Percentiles rank a stretch among this genome's conserved stretches.
phyloP scores from a whole-genome alignment of 208 protist genomes.

The Zelonia costaricensis region DNA sequence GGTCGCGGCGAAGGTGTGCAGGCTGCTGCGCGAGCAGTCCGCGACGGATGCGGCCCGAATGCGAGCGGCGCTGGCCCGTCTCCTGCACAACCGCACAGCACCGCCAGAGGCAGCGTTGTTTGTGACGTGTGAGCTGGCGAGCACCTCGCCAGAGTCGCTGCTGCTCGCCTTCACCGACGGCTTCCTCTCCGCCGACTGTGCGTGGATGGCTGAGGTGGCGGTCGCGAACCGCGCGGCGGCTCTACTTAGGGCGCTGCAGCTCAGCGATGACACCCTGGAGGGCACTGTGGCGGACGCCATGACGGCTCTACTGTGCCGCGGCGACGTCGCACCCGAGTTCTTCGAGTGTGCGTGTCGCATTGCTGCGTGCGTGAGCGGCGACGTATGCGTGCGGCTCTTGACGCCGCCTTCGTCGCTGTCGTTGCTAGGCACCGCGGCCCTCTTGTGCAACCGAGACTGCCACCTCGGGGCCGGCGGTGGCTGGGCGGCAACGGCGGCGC shows the following conservation, averaged over 20 bases:
- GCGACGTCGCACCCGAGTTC: conserved; percentile 23
- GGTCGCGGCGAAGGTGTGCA: conserved; percentile 19
- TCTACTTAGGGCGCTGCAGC: conserved; percentile 10
- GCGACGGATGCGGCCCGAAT: conserved; percentile 8
- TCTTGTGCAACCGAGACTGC: conserved; percentile 16
- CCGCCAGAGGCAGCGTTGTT: conserved; percentile 14
- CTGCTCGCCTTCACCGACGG: conserved; percentile 23
- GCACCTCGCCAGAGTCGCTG: conserved; percentile 18
- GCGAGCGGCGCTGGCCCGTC: conserved; percentile 8
- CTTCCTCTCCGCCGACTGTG: conserved; percentile 10
- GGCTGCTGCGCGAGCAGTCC: conserved; percentile 28
- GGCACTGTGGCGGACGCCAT: conserved; percentile 7
- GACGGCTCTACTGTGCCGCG: conserved; percentile 4
- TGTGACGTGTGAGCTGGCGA: conserved; percentile 23
- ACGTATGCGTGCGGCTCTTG: conserved; percentile 1
- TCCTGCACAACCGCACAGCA: conserved; percentile 5
- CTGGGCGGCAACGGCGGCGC: conserved; percentile 1
- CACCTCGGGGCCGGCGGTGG: not conserved
- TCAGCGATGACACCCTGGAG: conserved; percentile 10
- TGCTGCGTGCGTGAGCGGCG: conserved; percentile 7
- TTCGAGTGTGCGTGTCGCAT: conserved; percentile 32
- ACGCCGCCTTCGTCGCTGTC: not conserved
- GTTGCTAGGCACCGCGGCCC: conserved; percentile 16
- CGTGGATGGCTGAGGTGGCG: conserved; percentile 18
- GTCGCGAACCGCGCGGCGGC: conserved; percentile 3